Percentiles rank a stretch among this genome's conserved stretches.
Conservation (phyloP, 148 eudicot species). For the Simmondsia chinensis region DNA sequence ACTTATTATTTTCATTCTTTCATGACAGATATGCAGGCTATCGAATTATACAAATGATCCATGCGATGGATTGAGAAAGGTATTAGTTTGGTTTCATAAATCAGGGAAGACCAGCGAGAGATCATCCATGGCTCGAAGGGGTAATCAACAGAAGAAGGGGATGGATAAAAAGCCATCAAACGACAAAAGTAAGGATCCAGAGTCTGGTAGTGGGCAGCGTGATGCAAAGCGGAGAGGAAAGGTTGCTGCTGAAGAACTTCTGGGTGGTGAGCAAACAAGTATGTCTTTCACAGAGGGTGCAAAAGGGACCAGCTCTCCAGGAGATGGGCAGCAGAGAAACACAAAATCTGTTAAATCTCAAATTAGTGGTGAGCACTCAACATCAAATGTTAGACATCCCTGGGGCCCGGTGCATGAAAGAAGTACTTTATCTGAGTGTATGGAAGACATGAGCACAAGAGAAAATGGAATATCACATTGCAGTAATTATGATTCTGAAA, state of each 20-base stretch:
- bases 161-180: constrained; percentile 31
- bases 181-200: constrained; percentile 44
- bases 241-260: constrained; percentile 27
- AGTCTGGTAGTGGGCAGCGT: constrained; percentile 22
- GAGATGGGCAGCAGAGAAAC: constrained; percentile 45
- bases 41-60: too few relatives aligned
- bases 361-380: constrained; percentile 30
- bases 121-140: constrained; percentile 69
- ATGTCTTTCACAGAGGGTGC: constrained; percentile 16
- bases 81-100: too few relatives aligned
- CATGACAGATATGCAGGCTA: too few relatives aligned
- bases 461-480: constrained; percentile 17
- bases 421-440: constrained; percentile 12
- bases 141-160: constrained; percentile 64
- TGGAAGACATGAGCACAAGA: constrained; percentile 23
- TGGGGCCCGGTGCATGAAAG: constrained; percentile 19
- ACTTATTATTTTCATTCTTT: too few relatives aligned
- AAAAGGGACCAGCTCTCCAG: constrained; percentile 20
- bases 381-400: too few relatives aligned
- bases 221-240: constrained; percentile 24
- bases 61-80: constrained; percentile 15
- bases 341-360: constrained; percentile 30
- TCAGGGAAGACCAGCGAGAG: constrained; percentile 1
- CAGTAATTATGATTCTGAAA: constrained; percentile 12
- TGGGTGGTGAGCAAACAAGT: constrained; percentile 21